phyloP scores from a whole-genome alignment of 768 basidiomycete species.

The Russula ochroleuca region DNA sequence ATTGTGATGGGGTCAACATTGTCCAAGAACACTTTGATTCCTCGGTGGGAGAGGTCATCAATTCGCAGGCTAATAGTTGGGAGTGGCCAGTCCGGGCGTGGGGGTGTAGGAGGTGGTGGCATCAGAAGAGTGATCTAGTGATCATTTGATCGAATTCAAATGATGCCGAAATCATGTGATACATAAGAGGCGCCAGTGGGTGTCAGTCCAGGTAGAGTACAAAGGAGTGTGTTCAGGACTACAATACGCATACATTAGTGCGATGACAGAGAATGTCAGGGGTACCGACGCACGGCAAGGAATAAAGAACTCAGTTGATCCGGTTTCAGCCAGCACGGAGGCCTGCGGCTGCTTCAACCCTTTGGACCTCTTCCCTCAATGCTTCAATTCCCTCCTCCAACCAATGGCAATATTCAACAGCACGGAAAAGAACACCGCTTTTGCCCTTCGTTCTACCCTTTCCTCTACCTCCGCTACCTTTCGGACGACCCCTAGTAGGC shows the following conservation, averaged over 20 bases:
- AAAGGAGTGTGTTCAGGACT: background rate
- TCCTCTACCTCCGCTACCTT: slow-evolving; percentile 59
- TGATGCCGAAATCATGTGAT: slow-evolving; percentile 11
- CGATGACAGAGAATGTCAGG: background rate
- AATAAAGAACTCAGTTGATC: background rate
- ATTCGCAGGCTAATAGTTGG: slow-evolving; percentile 52
- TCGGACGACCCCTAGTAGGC: slow-evolving; percentile 76
- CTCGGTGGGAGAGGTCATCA: slow-evolving; percentile 53
- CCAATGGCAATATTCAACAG: slow-evolving; percentile 81
- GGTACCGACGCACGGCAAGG: slow-evolving; percentile 6
- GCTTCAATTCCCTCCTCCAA: slow-evolving; percentile 79
- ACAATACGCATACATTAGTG: slow-evolving; percentile 7
- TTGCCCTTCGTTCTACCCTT: slow-evolving; percentile 76
- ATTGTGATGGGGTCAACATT: slow-evolving; percentile 42
- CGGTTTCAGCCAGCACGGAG: slow-evolving; percentile 35
- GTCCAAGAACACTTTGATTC: slow-evolving; percentile 49
- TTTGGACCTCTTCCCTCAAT: slow-evolving; percentile 60
- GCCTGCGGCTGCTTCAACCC: slow-evolving; percentile 64
- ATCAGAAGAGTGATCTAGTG: background rate
- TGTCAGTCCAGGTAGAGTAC: background rate
- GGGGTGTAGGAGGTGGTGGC: slow-evolving; percentile 17
- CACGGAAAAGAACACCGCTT: slow-evolving; percentile 82
- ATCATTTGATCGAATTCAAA: background rate
- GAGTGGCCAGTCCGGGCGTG: slow-evolving; percentile 41
- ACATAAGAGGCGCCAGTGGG: background rate